Base-by-base conservation (phyloP, 73 alveolate species). In the Paramecium sonneborni region DNA sequence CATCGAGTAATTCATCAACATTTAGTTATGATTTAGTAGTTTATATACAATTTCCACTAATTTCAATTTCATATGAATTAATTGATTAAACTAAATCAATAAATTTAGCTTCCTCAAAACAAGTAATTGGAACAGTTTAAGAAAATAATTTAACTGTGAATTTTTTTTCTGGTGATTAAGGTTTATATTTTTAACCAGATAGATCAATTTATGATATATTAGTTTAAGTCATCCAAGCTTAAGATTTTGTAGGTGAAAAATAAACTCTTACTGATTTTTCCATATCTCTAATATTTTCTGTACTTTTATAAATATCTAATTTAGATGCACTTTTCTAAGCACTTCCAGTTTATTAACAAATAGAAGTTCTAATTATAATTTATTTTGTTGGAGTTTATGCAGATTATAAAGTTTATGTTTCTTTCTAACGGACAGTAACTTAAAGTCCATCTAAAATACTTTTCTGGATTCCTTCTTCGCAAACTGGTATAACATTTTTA, bases 191-290 rank as follows among this genome's bases (percentile, higher is more conserved):
- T 23, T 12, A 38, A 28, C 57, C 55, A 28, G 58, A 38, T 0
- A 79, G n/a, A 79, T 79, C 90, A 24, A 79, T 79, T 43, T 79
- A 43, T 79, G 90, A 39, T 11, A 44, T 12, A 23, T 41, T 43
- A 43, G 72, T 79, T 74, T 74, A 74, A 34, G 68, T 74, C 87
- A 74, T 74, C 87, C 87, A 74, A 4, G 87, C 58, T 28, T 74
- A 21, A 44, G 90, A 30, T 44, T 79, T 79, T 38, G 90, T 20
- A 12, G 90, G 90, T 43, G 90, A 79, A 44, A 79, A 79, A 23
- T 79, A 79, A 7, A 79, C 90, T 79, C 90, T 39, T 30, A 79
- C 90, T 41, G 90, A 79, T 24, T 79, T 79, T 46, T 79, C 90
- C 90, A 79, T 79, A 74, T 74, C 87, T 35, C 58, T 12, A 35